Percentiles rank a stretch among this genome's conserved stretches.
Evolutionary conservation across 2,329 filamentous ascomycete species (phyloP).

Genomic region (Sclerotinia minor): DNA sequence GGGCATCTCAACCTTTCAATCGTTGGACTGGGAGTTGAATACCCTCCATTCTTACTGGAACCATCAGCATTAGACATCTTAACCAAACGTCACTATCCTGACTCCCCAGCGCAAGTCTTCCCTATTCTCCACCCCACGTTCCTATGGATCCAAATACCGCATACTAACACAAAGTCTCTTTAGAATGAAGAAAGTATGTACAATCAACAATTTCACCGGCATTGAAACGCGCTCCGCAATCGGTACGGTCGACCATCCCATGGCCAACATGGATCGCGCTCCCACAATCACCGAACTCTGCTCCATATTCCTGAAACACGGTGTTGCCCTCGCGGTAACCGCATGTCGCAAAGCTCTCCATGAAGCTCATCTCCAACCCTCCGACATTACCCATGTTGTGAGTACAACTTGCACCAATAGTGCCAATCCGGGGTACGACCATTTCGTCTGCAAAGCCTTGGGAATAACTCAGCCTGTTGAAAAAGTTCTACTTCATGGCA

Average conservation of each 20-base stretch:
- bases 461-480: conserved; percentile 60
- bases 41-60: conserved; percentile 57
- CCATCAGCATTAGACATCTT: conserved; percentile 54
- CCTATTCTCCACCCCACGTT: too few relatives aligned
- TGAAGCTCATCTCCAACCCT: conserved; percentile 53
- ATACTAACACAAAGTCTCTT: not conserved
- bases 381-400: conserved; percentile 65
- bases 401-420: conserved; percentile 69
- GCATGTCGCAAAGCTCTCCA: conserved; percentile 57
- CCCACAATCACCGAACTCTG: conserved; percentile 59
- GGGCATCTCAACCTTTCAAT: conserved; percentile 61
- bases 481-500: conserved; percentile 64
- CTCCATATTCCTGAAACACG: conserved; percentile 55
- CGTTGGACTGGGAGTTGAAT: conserved; percentile 58
- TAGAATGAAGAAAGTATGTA: conserved; percentile 63
- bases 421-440: conserved; percentile 68
- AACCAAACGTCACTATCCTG: conserved; percentile 58
- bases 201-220: conserved; percentile 64
- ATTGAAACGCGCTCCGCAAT: conserved; percentile 64
- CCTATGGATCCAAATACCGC: not conserved
- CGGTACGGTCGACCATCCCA: conserved; percentile 59
- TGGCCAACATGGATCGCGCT: conserved; percentile 56
- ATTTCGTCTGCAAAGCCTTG: conserved; percentile 60
- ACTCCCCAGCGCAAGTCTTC: conserved; percentile 56
- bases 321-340: conserved; percentile 57